These are phyloP conservation scores for Ustilago nuda DNA, from an alignment of 1,284 basidiomycete genomes.

Conservation along the genomic window DNA sequence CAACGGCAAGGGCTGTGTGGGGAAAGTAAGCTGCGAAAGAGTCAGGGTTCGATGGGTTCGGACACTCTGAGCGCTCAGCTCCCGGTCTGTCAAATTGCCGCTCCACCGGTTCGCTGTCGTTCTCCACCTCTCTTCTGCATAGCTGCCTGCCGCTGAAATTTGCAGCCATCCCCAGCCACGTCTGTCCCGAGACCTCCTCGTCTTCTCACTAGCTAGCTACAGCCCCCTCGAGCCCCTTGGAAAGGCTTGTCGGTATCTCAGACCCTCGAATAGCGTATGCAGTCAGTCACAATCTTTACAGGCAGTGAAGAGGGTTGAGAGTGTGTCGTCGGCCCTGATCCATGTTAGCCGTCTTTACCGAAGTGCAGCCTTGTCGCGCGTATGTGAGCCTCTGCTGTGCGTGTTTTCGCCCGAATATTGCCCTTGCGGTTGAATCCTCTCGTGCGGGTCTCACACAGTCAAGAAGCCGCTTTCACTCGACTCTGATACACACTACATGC, in stretches of 20 bases:
- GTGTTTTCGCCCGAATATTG: constrained; percentile 20
- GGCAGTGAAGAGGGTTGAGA: no score
- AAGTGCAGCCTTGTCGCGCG: constrained; percentile 21
- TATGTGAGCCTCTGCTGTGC: neutral
- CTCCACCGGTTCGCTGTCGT: constrained; percentile 16
- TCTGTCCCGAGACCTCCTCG: neutral
- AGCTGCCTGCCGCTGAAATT: neutral
- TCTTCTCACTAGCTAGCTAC: neutral
- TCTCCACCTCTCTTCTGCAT: neutral
- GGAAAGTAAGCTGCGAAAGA: constrained; percentile 9
- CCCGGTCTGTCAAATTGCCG: constrained; percentile 28
- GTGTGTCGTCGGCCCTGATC: neutral
- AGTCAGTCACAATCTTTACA: neutral
- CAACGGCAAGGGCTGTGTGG: constrained; percentile 13
- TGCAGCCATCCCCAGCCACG: neutral
- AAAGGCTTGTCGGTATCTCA: neutral
- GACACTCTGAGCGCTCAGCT: constrained; percentile 11
- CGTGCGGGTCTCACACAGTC: constrained; percentile 16
- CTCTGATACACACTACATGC: neutral
- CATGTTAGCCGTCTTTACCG: constrained; percentile 32
- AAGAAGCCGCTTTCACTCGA: no score
- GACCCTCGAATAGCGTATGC: no score
- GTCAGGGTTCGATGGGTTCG: constrained; percentile 5
- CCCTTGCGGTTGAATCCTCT: neutral
- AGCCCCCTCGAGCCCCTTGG: neutral